A percentile compares a stretch with the other conserved stretches of the same genome.
Evolutionary conservation across 2,329 filamentous ascomycete genomes (phyloP).

Genomic region (Neonectria coccinea): DNA sequence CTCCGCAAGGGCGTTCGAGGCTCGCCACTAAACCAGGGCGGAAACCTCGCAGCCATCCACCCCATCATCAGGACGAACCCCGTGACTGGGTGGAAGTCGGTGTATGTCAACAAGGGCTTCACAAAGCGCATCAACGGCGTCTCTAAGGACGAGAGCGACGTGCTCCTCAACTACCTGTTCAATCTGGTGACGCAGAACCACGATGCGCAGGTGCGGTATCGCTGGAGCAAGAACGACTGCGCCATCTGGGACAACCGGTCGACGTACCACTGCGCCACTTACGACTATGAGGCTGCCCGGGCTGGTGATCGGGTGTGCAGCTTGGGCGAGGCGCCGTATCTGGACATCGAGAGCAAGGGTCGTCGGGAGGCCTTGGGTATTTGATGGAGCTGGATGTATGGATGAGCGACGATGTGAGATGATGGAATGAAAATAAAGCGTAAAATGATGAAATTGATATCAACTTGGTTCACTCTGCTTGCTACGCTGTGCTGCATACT

Average conservation of each 20-base stretch:
- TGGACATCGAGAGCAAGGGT: constrained; percentile 53
- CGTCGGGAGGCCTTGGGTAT: constrained; percentile 53
- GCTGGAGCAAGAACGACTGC: constrained; percentile 64
- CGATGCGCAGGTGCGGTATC: constrained; percentile 67
- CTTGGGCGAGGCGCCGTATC: constrained; percentile 58
- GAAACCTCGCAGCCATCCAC: constrained; percentile 61
- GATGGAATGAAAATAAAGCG: constrained; percentile 8
- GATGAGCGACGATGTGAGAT: constrained; percentile 10
- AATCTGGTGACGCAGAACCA: constrained; percentile 65
- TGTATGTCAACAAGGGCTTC: constrained; percentile 64
- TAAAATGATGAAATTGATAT: constrained; percentile 11
- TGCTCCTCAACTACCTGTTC: constrained; percentile 61
- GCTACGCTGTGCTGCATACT: neutral
- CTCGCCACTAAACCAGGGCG: constrained; percentile 68
- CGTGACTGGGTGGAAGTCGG: constrained; percentile 68
- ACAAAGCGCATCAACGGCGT: constrained; percentile 67
- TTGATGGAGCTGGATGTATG: constrained; percentile 6
- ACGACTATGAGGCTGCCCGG: constrained; percentile 65
- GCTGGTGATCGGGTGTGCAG: constrained; percentile 57
- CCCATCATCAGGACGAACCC: constrained; percentile 71
- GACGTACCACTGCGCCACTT: constrained; percentile 66
- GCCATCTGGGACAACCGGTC: constrained; percentile 76
- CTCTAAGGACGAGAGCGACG: constrained; percentile 64
- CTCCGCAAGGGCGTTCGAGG: constrained; percentile 60
- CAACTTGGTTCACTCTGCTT: neutral